Evolutionary conservation across 2,329 filamentous ascomycete genomes (phyloP).

Genomic region (Ceratocystis smalleyi): DNA sequence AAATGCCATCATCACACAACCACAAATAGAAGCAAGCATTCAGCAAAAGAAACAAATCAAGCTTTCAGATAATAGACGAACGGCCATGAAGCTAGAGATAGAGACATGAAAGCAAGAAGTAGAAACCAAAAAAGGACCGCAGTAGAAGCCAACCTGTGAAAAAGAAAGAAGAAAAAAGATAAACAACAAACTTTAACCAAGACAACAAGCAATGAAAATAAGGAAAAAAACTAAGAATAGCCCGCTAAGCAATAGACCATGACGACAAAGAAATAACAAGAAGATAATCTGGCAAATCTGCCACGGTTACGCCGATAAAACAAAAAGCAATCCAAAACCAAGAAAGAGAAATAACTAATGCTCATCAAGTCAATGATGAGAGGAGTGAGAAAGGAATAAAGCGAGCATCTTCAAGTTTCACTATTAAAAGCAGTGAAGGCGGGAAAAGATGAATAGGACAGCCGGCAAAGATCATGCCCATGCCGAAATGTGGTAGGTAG

Average conservation of each 20-base stretch:
- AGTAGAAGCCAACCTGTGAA: slow-evolving; percentile 1
- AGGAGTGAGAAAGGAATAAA: neutral
- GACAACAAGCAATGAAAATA: neutral
- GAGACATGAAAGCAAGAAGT: neutral
- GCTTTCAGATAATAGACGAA: neutral
- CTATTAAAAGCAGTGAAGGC: neutral
- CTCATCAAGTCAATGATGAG: neutral
- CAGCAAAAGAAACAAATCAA: slow-evolving; percentile 10
- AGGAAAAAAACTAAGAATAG: slow-evolving; percentile 7
- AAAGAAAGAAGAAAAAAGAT: too few relatives aligned
- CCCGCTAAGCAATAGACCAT: slow-evolving; percentile 1
- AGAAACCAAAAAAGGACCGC: neutral
- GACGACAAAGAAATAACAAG: neutral
- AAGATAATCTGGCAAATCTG: neutral
- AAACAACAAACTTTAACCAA: neutral
- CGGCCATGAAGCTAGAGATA: neutral
- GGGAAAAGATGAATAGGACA: neutral
- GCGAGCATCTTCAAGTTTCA: neutral
- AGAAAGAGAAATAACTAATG: neutral
- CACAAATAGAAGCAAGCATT: neutral
- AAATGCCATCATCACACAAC: slow-evolving; percentile 15
- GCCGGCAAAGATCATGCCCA: too few relatives aligned
- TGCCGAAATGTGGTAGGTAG: too few relatives aligned
- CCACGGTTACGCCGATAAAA: neutral
- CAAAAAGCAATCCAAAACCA: neutral